These are phyloP conservation scores for Microdochium nivale DNA, from an alignment of 2,329 filamentous ascomycete genomes.

Conservation along the genomic window DNA sequence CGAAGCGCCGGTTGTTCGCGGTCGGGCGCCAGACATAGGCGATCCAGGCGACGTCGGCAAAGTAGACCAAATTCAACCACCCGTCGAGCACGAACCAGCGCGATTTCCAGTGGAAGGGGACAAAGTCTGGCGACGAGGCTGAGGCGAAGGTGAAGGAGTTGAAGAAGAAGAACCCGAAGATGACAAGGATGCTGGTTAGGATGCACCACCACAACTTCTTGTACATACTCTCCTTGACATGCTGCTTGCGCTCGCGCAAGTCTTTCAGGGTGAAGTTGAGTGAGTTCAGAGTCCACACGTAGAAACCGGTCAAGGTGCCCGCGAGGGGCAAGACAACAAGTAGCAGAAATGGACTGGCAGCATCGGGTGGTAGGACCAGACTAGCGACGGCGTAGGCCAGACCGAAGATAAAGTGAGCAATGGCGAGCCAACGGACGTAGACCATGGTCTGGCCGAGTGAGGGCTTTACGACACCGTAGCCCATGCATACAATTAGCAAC, in stretches of 20 bases:
- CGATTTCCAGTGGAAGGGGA: constrained; percentile 94
- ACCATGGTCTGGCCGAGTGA: constrained; percentile 90
- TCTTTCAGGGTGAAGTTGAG: constrained; percentile 94
- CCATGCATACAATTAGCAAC: constrained; percentile 97
- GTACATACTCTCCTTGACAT: constrained; percentile 91
- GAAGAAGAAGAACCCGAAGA: constrained; percentile 98
- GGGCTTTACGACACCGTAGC: constrained; percentile 94
- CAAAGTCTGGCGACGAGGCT: constrained; percentile 75
- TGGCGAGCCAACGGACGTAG: constrained; percentile 82
- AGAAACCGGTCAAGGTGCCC: constrained; percentile 89
- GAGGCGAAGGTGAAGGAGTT: constrained; percentile 95
- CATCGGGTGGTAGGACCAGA: constrained; percentile 80
- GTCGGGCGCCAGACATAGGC: constrained; percentile 96
- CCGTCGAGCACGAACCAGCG: constrained; percentile 96
- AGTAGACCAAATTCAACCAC: constrained; percentile 94
- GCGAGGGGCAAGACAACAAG: constrained; percentile 90
- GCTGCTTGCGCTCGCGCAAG: constrained; percentile 87
- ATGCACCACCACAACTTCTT: constrained; percentile 99
- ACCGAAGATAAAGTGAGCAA: constrained; percentile 90
- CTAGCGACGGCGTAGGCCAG: constrained; percentile 88
- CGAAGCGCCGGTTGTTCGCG: constrained; percentile 91
- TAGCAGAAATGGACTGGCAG: constrained; percentile 74
- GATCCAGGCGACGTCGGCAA: constrained; percentile 85
- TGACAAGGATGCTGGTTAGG: constrained; percentile 81
- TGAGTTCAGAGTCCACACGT: constrained; percentile 97